Percentiles rank a stretch among this genome's conserved stretches.
Conservation (phyloP, 768 basidiomycete genomes). For the Collybia nuda region DNA sequence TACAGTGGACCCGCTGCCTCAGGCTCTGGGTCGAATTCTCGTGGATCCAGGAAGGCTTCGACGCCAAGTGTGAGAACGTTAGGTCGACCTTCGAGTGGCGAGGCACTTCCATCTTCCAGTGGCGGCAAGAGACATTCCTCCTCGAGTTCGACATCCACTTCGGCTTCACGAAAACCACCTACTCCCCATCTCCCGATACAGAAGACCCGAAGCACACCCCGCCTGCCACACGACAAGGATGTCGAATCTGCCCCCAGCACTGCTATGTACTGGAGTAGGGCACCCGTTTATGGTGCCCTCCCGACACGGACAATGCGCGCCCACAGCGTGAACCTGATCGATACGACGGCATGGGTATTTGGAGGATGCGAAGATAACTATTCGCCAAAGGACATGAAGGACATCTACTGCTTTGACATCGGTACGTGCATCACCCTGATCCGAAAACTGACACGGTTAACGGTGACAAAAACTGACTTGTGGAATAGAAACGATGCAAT, state of each 20-base stretch:
- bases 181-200: constrained; percentile 18
- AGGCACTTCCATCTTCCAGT: constrained; percentile 10
- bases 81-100: constrained; percentile 18
- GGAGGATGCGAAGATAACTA: constrained; percentile 87
- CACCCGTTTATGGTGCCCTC: constrained; percentile 71
- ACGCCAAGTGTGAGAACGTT: constrained; percentile 35
- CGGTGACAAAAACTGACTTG: not conserved
- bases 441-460: not conserved
- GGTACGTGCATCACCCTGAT: constrained; percentile 39
- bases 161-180: constrained; percentile 13
- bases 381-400: constrained; percentile 70
- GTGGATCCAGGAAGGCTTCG: constrained; percentile 10
- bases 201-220: constrained; percentile 49
- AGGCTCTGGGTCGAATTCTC: constrained; percentile 10
- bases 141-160: constrained; percentile 19
- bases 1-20: constrained; percentile 5
- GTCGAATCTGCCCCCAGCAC: constrained; percentile 65
- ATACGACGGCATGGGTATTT: constrained; percentile 82
- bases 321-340: constrained; percentile 82
- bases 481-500: constrained; percentile 78
- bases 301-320: constrained; percentile 74
- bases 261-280: constrained; percentile 83
- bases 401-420: constrained; percentile 84
- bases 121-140: constrained; percentile 15
- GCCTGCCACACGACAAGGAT: constrained; percentile 61